Evolutionary conservation across 306 rosid species (phyloP), one percentile per base, ranked within the genome.

Genomic region (Fagus sylvatica): DNA sequence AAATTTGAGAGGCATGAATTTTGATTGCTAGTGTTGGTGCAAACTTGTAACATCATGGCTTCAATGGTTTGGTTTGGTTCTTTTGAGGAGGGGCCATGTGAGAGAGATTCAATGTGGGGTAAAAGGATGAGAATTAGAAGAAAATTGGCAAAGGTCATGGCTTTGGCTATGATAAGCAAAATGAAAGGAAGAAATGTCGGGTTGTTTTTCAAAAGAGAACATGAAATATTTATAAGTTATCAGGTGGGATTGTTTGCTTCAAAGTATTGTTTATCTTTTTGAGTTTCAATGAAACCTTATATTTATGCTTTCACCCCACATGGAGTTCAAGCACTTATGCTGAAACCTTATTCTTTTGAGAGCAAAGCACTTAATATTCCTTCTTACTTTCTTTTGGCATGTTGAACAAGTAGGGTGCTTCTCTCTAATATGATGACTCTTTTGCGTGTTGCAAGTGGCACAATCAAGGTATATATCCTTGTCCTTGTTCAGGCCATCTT

Each of bases 311-410:
- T 87, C 83, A 82, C 66, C 76, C n/a, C 42, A 13, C 76, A 62
- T 86, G 73, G 71, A 78, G 79, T 84, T 71, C 87, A 89, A 78
- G 83, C 12, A 12, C 2, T 88, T 80, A 85, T 92, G 85, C 97
- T 87, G n/a, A n/a, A n/a, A n/a, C n/a, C n/a, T n/a, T n/a, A n/a
- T 89, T 88, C 96, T 81, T 87, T 66, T 60, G 78, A 85, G 78
- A 78, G 85, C 54, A 79, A 62, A n/a, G n/a, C 82, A 76, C 76
- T 82, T 78, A 76, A 74, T 82, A 87, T 88, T 90, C 92, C 69
- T 64, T 56, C 7, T 33, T 3, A 34, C 75, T 61, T 85, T 51
- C 43, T n/a, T n/a, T n/a, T n/a, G 39, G 68, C 74, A 61, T 75
- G 3, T 15, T 40, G 69, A 77, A 30, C 0, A 40, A 5, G n/a